Evolutionary conservation across 1,284 basidiomycete species (phyloP).

Genomic region (Trametes hirsuta): DNA sequence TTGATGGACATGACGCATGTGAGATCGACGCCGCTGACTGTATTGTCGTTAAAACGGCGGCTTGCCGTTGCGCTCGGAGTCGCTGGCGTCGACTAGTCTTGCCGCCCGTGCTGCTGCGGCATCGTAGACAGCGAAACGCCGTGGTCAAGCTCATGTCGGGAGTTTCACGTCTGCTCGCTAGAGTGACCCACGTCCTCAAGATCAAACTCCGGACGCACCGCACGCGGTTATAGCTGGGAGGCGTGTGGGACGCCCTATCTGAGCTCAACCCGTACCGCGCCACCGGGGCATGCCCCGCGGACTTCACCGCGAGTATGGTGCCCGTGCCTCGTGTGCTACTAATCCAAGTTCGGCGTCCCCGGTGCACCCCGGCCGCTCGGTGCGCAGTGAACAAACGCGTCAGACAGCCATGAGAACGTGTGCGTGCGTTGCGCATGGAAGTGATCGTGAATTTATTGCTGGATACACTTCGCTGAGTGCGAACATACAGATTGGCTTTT

Average conservation of each 20-base stretch:
- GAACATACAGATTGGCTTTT: not conserved
- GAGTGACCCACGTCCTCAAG: no score
- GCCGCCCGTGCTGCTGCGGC: no score
- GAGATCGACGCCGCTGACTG: not conserved
- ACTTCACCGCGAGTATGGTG: not conserved
- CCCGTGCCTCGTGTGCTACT: constrained; percentile 20
- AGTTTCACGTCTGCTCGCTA: no score
- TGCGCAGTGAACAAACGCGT: not conserved
- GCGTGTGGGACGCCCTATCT: no score
- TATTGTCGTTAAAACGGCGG: not conserved
- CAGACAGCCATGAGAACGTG: constrained; percentile 2
- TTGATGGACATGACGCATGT: constrained; percentile 2
- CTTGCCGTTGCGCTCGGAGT: not conserved
- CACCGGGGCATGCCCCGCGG: not conserved
- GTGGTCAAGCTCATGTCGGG: no score
- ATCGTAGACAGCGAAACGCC: no score
- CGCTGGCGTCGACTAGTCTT: no score
- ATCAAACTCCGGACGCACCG: no score
- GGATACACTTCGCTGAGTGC: constrained; percentile 11
- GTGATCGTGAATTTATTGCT: not conserved
- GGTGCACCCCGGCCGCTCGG: not conserved
- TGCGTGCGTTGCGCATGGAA: not conserved
- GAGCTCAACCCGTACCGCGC: no score
- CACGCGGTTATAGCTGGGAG: no score
- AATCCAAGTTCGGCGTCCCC: constrained; percentile 11